These are phyloP conservation scores for Myriosclerotinia curreyana DNA, from an alignment of 2,329 filamentous ascomycete species.

Conservation along the genomic window DNA sequence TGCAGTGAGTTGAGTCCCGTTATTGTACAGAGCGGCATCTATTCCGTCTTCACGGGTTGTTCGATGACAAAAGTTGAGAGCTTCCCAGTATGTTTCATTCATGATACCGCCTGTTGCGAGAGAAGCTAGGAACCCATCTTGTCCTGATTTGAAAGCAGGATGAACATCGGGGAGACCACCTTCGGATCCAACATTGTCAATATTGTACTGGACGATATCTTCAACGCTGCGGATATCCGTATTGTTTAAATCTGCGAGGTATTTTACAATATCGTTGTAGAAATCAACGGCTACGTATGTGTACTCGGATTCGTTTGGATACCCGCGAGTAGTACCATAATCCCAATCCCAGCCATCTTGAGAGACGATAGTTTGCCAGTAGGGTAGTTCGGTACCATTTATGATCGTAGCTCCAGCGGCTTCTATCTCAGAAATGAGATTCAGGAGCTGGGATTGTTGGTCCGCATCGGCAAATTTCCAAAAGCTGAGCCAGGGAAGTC, in stretches of 20 bases:
- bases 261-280: slow-evolving; percentile 51
- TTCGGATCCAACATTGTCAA: slow-evolving; percentile 62
- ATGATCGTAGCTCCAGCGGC: slow-evolving; percentile 63
- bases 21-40: slow-evolving; percentile 58
- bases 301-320: slow-evolving; percentile 70
- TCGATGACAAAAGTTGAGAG: slow-evolving; percentile 58
- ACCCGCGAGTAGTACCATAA: slow-evolving; percentile 59
- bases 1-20: slow-evolving; percentile 50
- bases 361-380: slow-evolving; percentile 59
- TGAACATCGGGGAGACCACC: slow-evolving; percentile 59
- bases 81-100: slow-evolving; percentile 65
- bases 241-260: slow-evolving; percentile 55
- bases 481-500: slow-evolving; percentile 69
- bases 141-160: slow-evolving; percentile 66
- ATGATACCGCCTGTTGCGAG: slow-evolving; percentile 57
- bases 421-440: slow-evolving; percentile 52
- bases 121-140: slow-evolving; percentile 67
- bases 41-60: slow-evolving; percentile 64
- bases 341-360: slow-evolving; percentile 74
- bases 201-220: slow-evolving; percentile 64
- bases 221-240: slow-evolving; percentile 53
- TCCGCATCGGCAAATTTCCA: slow-evolving; percentile 60
- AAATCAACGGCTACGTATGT: slow-evolving; percentile 70
- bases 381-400: slow-evolving; percentile 66
- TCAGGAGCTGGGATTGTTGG: slow-evolving; percentile 53